These are phyloP conservation scores for Camellia oleifera DNA, from an alignment of 179 eudicot genomes.

Conservation along the genomic window DNA sequence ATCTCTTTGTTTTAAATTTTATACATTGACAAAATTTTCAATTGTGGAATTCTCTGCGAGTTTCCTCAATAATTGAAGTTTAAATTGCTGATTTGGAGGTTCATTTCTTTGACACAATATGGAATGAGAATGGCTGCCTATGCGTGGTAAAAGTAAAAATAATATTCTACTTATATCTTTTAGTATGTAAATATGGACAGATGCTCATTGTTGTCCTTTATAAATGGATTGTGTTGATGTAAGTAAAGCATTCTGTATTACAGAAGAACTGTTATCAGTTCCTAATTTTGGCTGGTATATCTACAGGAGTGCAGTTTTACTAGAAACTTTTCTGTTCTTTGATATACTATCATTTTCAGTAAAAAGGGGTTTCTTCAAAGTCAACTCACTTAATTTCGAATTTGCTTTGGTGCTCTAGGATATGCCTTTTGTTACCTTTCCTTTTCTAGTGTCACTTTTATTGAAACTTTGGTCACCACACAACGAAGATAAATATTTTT, in stretches of 20 bases:
- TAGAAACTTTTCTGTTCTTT: too few relatives aligned
- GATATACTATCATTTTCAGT: not conserved
- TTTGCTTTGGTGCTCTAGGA: not conserved
- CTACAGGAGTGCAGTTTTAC: not conserved
- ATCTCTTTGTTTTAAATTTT: not conserved
- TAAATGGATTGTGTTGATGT: not conserved
- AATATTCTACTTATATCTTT: too few relatives aligned
- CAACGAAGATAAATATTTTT: too few relatives aligned
- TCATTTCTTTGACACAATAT: not conserved
- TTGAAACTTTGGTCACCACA: too few relatives aligned
- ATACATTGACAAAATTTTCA: not conserved
- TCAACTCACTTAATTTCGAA: not conserved
- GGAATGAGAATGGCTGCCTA: not conserved
- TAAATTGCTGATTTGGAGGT: not conserved
- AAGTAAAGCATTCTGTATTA: not conserved
- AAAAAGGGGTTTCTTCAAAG: not conserved
- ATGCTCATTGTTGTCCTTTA: not conserved
- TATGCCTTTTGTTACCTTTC: not conserved
- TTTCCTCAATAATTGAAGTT: not conserved
- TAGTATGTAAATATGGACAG: not conserved
- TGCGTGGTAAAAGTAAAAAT: not conserved
- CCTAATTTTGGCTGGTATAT: not conserved
- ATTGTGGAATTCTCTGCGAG: not conserved
- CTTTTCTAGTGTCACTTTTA: not conserved
- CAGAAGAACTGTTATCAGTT: not conserved